A percentile compares a stretch with the other conserved stretches of the same genome.
These are phyloP conservation scores for Lodderomyces theae DNA, from an alignment of 1,139 yeast genomes.

Conservation along the genomic window DNA sequence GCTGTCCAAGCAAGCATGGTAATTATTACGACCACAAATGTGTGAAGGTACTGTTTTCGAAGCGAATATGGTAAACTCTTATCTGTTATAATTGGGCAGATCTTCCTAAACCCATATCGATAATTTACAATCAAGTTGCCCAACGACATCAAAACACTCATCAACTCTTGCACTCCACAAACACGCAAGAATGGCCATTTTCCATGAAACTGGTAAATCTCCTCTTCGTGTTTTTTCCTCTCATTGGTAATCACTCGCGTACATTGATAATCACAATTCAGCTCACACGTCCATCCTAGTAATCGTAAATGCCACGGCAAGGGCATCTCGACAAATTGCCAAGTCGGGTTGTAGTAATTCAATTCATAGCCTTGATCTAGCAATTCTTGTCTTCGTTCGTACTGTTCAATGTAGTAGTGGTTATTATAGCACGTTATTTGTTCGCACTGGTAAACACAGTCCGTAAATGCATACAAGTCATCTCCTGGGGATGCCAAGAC, in stretches of 20 bases:
- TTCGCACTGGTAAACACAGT: conserved; percentile 64
- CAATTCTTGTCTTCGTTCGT: conserved; percentile 12
- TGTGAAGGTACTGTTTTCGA: conserved; percentile 33
- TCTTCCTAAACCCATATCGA: conserved; percentile 45
- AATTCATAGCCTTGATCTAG: conserved; percentile 22
- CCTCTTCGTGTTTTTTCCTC: conserved; percentile 43
- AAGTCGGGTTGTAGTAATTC: conserved; percentile 28
- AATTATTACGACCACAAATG: conserved; percentile 43
- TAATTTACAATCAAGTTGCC: conserved; percentile 78
- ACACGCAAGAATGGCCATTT: conserved; percentile 91
- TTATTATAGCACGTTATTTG: conserved; percentile 36
- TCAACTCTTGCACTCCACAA: conserved; percentile 78
- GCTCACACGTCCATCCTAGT: conserved; percentile 73
- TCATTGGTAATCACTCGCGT: conserved; percentile 67
- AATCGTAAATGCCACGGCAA: conserved; percentile 43
- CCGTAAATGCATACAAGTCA: conserved; percentile 62
- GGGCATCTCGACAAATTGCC: conserved; percentile 36
- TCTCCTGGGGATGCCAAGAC: conserved; percentile 71
- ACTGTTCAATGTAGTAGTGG: conserved; percentile 32
- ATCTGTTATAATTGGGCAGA: conserved; percentile 21
- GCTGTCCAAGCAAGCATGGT: conserved; percentile 89
- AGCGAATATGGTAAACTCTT: conserved; percentile 19
- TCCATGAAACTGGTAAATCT: conserved; percentile 85
- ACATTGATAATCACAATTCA: conserved; percentile 90
- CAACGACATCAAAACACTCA: conserved; percentile 76